These are phyloP conservation scores for Saccharomyces pastorianus DNA, from an alignment of 1,139 yeast species.

Conservation along the genomic window DNA sequence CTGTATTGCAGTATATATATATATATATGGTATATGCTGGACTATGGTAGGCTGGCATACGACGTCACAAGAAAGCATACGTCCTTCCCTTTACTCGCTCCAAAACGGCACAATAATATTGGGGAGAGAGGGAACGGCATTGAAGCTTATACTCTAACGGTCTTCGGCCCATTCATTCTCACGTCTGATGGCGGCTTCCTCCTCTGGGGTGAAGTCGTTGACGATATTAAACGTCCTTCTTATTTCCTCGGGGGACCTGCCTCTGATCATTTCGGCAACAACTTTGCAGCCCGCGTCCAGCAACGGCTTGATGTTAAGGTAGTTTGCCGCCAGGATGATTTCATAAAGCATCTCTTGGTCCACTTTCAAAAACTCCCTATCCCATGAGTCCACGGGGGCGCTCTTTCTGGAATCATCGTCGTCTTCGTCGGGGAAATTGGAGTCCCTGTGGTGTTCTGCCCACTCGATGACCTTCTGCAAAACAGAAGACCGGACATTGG, in stretches of 20 bases:
- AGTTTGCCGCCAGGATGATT: conserved; percentile 91
- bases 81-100: neutral
- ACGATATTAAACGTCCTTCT: conserved; percentile 92
- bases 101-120: neutral
- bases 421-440: conserved; percentile 67
- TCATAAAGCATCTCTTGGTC: conserved; percentile 98
- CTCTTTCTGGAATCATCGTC: conserved; percentile 76
- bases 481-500: conserved; percentile 80
- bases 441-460: conserved; percentile 94
- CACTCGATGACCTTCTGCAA: conserved; percentile 88
- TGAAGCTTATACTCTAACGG: conserved; percentile 39
- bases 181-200: conserved; percentile 93
- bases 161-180: conserved; percentile 99
- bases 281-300: conserved; percentile 94
- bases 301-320: conserved; percentile 84
- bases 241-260: conserved; percentile 92
- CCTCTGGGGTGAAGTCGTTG: conserved; percentile 95
- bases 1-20: neutral
- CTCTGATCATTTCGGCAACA: conserved; percentile 96
- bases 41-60: neutral
- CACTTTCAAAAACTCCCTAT: conserved; percentile 86
- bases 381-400: conserved; percentile 92
- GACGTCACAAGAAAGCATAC: neutral
- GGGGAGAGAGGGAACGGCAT: neutral
- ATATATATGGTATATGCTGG: neutral